Evolutionary conservation across 371 early-diverging fungal species (phyloP), one percentile per base, ranked within the genome.

Genomic region (Ordospora colligata): DNA sequence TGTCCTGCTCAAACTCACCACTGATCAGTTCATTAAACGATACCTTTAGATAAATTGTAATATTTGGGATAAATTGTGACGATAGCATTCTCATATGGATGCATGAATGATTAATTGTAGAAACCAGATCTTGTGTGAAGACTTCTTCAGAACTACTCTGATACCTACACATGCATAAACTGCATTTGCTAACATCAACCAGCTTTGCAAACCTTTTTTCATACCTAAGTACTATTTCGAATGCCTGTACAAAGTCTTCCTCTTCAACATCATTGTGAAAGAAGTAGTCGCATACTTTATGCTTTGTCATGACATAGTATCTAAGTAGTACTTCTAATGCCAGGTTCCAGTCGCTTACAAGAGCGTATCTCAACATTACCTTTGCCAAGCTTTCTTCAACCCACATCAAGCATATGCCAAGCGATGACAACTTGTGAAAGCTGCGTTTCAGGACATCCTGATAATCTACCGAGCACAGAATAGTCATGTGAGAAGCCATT

Each of bases 221-320:
- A 43, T 66, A 51, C n/a, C 7, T 45, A 4, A 81, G 23, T 2
- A 65, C 52, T 44, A 7, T 10, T 11, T 42, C 11, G 2, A 78
- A 32, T 10, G 51, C 66, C 2, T 53, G 45, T 21, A 62, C 17
- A 68, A 66, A 77, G 23, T 65, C 54, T 7, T 32, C 37, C 11
- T 69, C 66, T 3, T 51, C 42, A 25, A 69, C 25, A 12, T 78
- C 58, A 25, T 65, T 66, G 46, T 40, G 17, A 43, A 74, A 78
- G 44, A 78, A 74, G 25, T 58, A 67, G 27, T 81, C 78, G 42
- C 74, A 78, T 43, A 74, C 46, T n/a, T 51, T 67, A 37, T 81
- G 75, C 50, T 81, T 81, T 21, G 75, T 67, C 44, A 72, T 71
- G 1, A 65, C 21, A 27, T 66, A 45, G 21, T 50, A 45, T 4